Conservation (phyloP, 768 basidiomycete species). For the Plicaturopsis crispa region DNA sequence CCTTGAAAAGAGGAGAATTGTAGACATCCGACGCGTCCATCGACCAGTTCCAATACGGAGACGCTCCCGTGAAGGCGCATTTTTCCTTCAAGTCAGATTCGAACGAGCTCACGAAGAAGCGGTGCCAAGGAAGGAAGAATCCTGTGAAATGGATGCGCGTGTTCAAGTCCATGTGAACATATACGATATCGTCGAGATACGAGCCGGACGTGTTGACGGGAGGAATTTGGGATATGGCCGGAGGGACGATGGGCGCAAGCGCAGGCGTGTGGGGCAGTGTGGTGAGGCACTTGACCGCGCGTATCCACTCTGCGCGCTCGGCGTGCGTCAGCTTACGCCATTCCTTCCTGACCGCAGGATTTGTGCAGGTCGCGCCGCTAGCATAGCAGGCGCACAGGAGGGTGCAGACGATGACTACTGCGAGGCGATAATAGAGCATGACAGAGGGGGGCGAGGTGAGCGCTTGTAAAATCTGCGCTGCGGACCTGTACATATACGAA, state of each 20-base stretch:
- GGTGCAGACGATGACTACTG: too few relatives aligned
- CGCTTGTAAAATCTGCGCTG: too few relatives aligned
- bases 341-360: constrained; percentile 13
- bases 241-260: constrained; percentile 6
- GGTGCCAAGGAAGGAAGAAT: constrained; percentile 10
- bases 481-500: too few relatives aligned
- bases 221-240: constrained; percentile 8
- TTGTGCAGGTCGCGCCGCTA: constrained; percentile 6
- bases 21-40: constrained; percentile 10
- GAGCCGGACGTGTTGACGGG: constrained; percentile 13
- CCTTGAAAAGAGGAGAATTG: constrained; percentile 11
- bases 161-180: constrained; percentile 13
- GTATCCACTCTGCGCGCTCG: constrained; percentile 12
- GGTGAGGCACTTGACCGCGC: constrained; percentile 14
- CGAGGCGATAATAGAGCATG: too few relatives aligned
- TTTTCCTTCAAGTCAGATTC: constrained; percentile 5
- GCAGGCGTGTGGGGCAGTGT: constrained; percentile 6
- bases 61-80: constrained; percentile 7
- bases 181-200: constrained; percentile 14
- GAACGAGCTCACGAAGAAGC: constrained; percentile 8
- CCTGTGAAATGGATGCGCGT: constrained; percentile 9
- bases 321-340: constrained; percentile 11
- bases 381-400: too few relatives aligned
- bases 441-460: too few relatives aligned
- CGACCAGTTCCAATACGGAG: constrained; percentile 12